Percentiles rank a stretch among this genome's conserved stretches.
Conservation (phyloP, 2,329 filamentous ascomycete species). For the Drechslerella stenobrocha region DNA sequence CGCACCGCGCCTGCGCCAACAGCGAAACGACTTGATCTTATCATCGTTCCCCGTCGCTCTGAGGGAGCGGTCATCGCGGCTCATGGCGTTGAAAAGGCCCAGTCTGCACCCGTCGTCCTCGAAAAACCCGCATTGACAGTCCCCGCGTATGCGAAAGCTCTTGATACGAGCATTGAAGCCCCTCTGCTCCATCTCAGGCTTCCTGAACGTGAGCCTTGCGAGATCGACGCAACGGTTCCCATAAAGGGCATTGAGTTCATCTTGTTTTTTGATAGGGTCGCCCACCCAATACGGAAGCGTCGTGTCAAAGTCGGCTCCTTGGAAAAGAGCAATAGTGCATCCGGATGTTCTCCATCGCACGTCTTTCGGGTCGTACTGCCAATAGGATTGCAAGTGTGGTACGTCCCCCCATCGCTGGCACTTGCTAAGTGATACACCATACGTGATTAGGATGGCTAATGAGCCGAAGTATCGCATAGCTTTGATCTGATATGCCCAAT, state of each 20-base stretch:
- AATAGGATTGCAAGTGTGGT: neutral
- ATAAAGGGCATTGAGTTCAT: neutral
- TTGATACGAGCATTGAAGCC: neutral
- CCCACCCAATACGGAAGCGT: slow-evolving; percentile 3
- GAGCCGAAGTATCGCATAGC: too few species aligned
- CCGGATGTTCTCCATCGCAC: neutral
- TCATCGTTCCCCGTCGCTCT: neutral
- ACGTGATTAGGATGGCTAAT: neutral
- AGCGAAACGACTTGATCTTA: neutral
- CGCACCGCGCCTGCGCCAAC: neutral
- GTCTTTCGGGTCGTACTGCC: slow-evolving; percentile 2
- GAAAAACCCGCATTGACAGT: neutral
- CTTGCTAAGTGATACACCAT: neutral
- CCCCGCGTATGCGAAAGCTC: slow-evolving; percentile 1
- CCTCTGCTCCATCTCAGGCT: neutral
- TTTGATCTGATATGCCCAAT: too few species aligned
- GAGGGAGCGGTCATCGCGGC: slow-evolving; percentile 3
- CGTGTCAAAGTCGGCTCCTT: neutral
- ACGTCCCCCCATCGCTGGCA: neutral
- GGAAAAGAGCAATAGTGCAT: slow-evolving; percentile 1
- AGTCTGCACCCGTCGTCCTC: neutral
- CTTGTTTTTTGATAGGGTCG: neutral
- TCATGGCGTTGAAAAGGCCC: neutral
- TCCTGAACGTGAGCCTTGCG: neutral
- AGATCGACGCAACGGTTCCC: neutral